A percentile compares a stretch with the other conserved stretches of the same genome.
Conservation (phyloP, 352 stramenopile genomes). For the Phytophthora pistaciae region DNA sequence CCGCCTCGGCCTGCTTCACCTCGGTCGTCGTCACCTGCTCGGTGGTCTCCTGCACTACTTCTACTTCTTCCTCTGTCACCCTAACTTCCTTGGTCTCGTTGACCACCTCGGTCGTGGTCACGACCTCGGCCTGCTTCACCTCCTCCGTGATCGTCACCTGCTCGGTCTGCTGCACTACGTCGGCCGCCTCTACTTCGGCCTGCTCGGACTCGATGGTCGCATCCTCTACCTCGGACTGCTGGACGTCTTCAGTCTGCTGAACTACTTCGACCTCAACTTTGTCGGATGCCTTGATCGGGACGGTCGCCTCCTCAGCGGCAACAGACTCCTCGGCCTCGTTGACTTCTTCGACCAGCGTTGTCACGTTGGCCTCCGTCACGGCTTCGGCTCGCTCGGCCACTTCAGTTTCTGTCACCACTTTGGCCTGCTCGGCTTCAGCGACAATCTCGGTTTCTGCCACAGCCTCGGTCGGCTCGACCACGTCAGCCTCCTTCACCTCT, state of each 20-base stretch:
- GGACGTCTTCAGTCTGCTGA: not conserved
- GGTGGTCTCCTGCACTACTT: not conserved
- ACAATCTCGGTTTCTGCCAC: not conserved
- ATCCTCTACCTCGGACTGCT: not conserved
- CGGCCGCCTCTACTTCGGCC: not conserved
- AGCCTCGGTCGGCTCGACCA: not conserved
- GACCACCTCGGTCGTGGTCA: conserved; percentile 7
- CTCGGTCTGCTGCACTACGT: conserved; percentile 19
- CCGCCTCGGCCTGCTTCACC: not conserved
- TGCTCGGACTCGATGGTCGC: not conserved
- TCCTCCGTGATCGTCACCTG: conserved; percentile 7
- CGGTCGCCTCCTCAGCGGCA: not conserved
- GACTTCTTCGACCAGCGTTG: not conserved
- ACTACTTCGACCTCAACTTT: not conserved
- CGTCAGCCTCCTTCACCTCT: not conserved
- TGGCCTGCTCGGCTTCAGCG: not conserved
- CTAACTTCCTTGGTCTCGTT: conserved; percentile 2
- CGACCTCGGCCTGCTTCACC: conserved; percentile 2
- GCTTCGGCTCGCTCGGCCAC: too few species aligned
- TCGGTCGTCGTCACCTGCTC: not conserved
- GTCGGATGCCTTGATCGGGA: not conserved
- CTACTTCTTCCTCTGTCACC: conserved; percentile 5
- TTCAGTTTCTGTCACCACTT: not conserved
- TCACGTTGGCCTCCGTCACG: too few species aligned
- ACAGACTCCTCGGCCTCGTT: not conserved